A percentile compares a stretch with the other conserved stretches of the same genome.
Evolutionary conservation across 495 filamentous ascomycete species (phyloP).

Genomic region (Tuber aestivum): DNA sequence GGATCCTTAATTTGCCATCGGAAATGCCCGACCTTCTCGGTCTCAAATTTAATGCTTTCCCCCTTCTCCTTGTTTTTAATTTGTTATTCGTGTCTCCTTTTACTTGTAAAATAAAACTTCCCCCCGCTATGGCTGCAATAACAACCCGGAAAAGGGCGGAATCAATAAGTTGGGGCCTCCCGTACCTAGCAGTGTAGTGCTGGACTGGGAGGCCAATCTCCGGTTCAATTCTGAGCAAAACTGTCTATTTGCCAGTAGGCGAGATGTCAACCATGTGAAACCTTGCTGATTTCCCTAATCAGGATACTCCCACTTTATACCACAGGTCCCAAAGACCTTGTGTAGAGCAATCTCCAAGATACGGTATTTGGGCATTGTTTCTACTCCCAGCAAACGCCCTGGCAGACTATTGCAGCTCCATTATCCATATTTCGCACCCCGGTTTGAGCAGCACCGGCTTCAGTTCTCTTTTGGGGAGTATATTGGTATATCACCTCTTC

Average conservation of each 20-base stretch:
- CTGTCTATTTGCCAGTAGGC: neutral
- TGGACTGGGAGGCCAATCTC: neutral
- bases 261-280: neutral
- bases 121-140: neutral
- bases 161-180: neutral
- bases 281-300: neutral
- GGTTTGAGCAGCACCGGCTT: neutral
- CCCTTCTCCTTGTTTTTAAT: neutral
- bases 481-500: neutral
- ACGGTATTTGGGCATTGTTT: neutral
- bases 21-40: slow-evolving; percentile 2
- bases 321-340: neutral
- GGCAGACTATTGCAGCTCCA: neutral
- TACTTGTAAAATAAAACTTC: slow-evolving; percentile 24
- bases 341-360: neutral
- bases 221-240: neutral
- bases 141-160: neutral
- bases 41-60: neutral
- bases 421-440: neutral
- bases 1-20: slow-evolving; percentile 11
- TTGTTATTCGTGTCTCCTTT: slow-evolving; percentile 6
- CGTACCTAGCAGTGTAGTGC: neutral
- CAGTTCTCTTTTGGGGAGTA: neutral
- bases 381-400: neutral
- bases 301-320: neutral